Percentiles rank a stretch among this genome's conserved stretches.
Evolutionary conservation across 2,329 filamentous ascomycete genomes (phyloP).

Genomic region (Purpureocillium takamizusanense): DNA sequence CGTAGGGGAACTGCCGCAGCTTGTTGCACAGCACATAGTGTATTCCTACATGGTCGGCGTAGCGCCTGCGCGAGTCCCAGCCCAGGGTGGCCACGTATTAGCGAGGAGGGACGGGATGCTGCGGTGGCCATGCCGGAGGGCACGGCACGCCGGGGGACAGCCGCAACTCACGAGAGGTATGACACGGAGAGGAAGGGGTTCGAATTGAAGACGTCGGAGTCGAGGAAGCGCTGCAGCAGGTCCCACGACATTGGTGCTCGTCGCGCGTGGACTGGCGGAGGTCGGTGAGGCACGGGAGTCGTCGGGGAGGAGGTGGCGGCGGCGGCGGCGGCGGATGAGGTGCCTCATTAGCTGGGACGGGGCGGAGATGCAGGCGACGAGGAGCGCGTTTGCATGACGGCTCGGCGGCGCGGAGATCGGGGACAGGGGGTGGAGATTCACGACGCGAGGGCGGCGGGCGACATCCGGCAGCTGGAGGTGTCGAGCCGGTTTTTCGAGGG

Average conservation of each 20-base stretch:
- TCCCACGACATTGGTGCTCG: constrained; percentile 62
- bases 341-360: constrained; percentile 13
- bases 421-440: constrained; percentile 1
- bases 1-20: constrained; percentile 80
- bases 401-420: too few species aligned
- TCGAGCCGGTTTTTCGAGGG: neutral
- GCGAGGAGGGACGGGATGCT: constrained; percentile 6
- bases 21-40: constrained; percentile 85
- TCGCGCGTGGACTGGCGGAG: constrained; percentile 8
- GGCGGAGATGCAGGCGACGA: constrained; percentile 6
- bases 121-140: neutral
- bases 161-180: constrained; percentile 69
- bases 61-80: constrained; percentile 47
- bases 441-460: neutral
- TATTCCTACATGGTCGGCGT: constrained; percentile 83
- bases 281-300: constrained; percentile 1
- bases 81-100: constrained; percentile 7
- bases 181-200: constrained; percentile 82
- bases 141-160: neutral
- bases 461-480: neutral
- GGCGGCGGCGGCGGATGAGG: constrained; percentile 3
- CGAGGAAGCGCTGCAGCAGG: constrained; percentile 81
- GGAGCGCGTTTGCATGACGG: constrained; percentile 13
- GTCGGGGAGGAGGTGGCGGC: constrained; percentile 3
- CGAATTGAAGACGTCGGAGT: constrained; percentile 90